Conservation (phyloP, 106 monocot genomes). For the Ottelia alismoides region DNA sequence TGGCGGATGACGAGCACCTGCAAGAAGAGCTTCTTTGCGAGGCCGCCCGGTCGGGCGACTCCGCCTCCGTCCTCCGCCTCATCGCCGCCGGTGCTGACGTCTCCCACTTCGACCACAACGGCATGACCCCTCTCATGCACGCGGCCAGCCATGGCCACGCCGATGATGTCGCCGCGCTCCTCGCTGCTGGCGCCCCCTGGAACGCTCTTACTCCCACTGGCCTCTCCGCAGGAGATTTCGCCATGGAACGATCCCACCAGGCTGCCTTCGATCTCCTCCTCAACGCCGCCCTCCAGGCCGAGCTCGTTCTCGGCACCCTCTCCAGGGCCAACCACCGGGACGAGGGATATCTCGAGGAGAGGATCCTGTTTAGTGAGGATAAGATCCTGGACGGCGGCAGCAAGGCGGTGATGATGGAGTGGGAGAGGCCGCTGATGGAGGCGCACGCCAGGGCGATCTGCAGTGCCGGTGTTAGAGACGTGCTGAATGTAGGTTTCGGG, state of each 20-base stretch:
- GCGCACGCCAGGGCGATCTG: slow-evolving; percentile 77
- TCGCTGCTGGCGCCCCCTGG: slow-evolving; percentile 73
- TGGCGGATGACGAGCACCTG: no score
- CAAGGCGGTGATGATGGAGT: slow-evolving; percentile 93
- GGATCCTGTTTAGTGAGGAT: slow-evolving; percentile 61
- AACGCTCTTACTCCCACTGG: slow-evolving; percentile 63
- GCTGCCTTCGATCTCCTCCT: slow-evolving; percentile 49
- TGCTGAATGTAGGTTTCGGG: slow-evolving; percentile 80
- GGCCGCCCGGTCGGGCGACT: slow-evolving; percentile 21
- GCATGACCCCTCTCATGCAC: no score
- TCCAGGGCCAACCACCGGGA: slow-evolving; percentile 9
- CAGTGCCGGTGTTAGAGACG: slow-evolving; percentile 11
- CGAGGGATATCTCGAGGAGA: slow-evolving; percentile 35
- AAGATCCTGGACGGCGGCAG: slow-evolving; percentile 55
- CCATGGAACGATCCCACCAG: slow-evolving; percentile 45
- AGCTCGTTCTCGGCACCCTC: slow-evolving; percentile 59
- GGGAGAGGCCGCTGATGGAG: slow-evolving; percentile 90
- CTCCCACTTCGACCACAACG: slow-evolving; percentile 50
- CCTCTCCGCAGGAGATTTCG: slow-evolving; percentile 67
- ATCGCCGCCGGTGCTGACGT: slow-evolving; percentile 45
- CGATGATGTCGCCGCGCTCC: slow-evolving; percentile 36
- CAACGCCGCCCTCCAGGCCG: slow-evolving; percentile 47
- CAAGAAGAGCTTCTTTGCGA: no score
- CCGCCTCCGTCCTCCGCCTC: slow-evolving; percentile 17
- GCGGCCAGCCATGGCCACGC: slow-evolving; percentile 69